phyloP scores from a whole-genome alignment of 1,284 basidiomycete genomes.

The Sporisorium iseilematis-ciliati region DNA sequence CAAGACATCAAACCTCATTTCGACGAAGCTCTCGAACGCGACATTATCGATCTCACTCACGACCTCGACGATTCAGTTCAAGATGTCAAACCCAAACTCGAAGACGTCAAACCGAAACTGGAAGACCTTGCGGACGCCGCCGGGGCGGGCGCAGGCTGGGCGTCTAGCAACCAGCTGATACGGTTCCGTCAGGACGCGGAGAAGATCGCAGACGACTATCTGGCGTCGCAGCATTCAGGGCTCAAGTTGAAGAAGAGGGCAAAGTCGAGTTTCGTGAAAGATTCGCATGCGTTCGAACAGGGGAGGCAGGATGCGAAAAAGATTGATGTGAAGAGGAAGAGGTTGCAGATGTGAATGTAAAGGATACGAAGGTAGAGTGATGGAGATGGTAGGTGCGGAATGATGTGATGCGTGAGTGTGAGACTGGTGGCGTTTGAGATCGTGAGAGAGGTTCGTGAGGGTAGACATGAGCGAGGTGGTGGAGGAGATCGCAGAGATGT shows the following conservation, averaged over 20 bases:
- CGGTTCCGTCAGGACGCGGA: slow-evolving; percentile 50
- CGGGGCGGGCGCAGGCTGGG: slow-evolving; percentile 33
- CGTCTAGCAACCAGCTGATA: slow-evolving; percentile 42
- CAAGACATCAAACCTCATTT: slow-evolving; percentile 37
- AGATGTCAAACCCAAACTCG: slow-evolving; percentile 29
- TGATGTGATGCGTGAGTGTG: background rate
- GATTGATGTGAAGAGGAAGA: slow-evolving; percentile 54
- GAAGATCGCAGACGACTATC: slow-evolving; percentile 53
- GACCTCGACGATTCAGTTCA: background rate
- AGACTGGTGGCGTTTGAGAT: no score
- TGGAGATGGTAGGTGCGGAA: background rate
- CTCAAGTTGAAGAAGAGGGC: slow-evolving; percentile 46
- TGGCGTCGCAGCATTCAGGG: slow-evolving; percentile 27
- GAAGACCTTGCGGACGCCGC: background rate
- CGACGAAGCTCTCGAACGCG: slow-evolving; percentile 21
- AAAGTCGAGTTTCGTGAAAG: slow-evolving; percentile 32
- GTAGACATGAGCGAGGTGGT: no score
- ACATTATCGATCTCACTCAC: slow-evolving; percentile 27
- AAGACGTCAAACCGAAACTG: slow-evolving; percentile 21
- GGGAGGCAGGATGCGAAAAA: slow-evolving; percentile 42
- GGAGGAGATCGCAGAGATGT: no score
- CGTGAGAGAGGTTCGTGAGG: no score
- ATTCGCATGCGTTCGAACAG: slow-evolving; percentile 39
- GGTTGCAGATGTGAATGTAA: slow-evolving; percentile 29
- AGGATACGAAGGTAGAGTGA: background rate